A percentile compares a stretch with the other conserved stretches of the same genome.
phyloP scores from a whole-genome alignment of 2,329 filamentous ascomycete species.

The Alternaria triticimaculans region DNA sequence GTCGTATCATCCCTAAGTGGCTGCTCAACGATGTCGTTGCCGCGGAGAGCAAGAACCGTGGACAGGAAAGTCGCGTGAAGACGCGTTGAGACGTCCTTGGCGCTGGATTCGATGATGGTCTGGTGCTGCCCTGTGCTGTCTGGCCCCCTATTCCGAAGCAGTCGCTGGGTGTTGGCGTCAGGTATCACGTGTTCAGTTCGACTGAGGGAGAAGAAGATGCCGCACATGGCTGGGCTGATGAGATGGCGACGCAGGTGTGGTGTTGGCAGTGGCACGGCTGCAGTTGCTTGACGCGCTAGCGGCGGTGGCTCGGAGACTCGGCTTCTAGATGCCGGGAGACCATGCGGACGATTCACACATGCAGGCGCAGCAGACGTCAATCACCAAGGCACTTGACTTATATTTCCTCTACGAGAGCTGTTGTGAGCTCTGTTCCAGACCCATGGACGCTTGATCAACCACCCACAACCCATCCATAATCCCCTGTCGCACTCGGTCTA shows the following conservation, averaged over 20 bases:
- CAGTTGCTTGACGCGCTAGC: neutral
- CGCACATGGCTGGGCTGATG: constrained; percentile 44
- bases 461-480: neutral
- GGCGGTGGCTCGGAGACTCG: constrained; percentile 26
- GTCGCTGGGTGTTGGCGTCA: constrained; percentile 28
- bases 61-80: constrained; percentile 71
- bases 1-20: constrained; percentile 68
- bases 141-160: constrained; percentile 44
- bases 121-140: constrained; percentile 34
- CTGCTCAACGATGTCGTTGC: constrained; percentile 72
- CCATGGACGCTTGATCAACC: constrained; percentile 31
- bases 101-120: constrained; percentile 11
- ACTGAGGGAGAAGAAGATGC: constrained; percentile 61
- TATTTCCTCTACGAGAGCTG: constrained; percentile 8
- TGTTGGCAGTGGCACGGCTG: constrained; percentile 7
- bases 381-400: constrained; percentile 11
- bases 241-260: constrained; percentile 15
- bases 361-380: constrained; percentile 20
- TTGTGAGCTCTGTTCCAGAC: constrained; percentile 12
- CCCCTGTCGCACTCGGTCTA: constrained; percentile 36
- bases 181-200: constrained; percentile 29
- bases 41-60: constrained; percentile 89
- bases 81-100: neutral
- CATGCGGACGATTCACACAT: constrained; percentile 18
- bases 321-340: constrained; percentile 28